These are phyloP conservation scores for Quercus glauca DNA, from an alignment of 306 rosid genomes.

Conservation along the genomic window DNA sequence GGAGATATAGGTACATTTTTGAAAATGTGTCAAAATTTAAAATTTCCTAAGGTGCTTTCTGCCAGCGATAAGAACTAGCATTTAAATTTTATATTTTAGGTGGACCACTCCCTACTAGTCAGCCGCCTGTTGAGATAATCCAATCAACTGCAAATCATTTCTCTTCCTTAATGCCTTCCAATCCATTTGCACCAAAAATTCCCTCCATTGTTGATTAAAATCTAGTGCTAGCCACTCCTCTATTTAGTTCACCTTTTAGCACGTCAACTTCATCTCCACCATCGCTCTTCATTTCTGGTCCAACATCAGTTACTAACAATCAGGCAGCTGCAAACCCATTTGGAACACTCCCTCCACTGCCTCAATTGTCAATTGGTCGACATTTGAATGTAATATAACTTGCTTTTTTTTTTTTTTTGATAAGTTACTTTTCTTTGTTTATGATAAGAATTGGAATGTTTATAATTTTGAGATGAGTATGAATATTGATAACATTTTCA, in stretches of 20 bases:
- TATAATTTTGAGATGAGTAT: too few species aligned
- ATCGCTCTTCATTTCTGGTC: constrained; percentile 47
- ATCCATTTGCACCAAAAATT: too few species aligned
- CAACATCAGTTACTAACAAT: constrained; percentile 44
- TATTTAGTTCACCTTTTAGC: constrained; percentile 60
- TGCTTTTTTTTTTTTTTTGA: too few species aligned
- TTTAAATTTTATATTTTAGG: constrained; percentile 47
- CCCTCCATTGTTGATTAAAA: constrained; percentile 37
- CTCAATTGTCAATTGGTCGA: too few species aligned
- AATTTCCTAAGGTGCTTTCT: background rate
- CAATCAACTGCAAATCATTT: constrained; percentile 60
- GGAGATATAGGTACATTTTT: constrained; percentile 69
- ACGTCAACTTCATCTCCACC: constrained; percentile 45
- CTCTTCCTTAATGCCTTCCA: too few species aligned
- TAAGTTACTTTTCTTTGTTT: too few species aligned
- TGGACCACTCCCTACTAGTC: constrained; percentile 61
- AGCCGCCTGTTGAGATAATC: constrained; percentile 31
- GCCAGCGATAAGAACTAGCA: background rate
- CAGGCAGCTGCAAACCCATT: constrained; percentile 11
- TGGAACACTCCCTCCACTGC: too few species aligned
- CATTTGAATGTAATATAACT: too few species aligned
- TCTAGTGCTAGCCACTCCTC: constrained; percentile 46
- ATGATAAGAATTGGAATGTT: too few species aligned
- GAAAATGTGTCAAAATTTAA: background rate
- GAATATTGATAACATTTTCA: too few species aligned